phyloP scores from a whole-genome alignment of 495 filamentous ascomycete species.

The Thermothielavioides terrestris region DNA sequence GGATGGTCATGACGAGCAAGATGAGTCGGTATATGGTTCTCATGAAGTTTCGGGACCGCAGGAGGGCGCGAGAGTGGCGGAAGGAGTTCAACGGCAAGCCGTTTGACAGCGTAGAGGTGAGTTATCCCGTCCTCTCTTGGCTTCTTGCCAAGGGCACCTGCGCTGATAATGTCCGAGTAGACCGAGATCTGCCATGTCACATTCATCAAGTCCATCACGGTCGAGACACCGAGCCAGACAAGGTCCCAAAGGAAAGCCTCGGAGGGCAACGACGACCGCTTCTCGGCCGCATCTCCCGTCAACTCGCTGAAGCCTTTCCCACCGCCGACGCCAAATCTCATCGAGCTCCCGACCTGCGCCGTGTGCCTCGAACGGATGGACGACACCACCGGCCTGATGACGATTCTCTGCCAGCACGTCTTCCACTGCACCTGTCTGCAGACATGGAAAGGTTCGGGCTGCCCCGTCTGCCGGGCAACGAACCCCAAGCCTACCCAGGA shows the following conservation, averaged over 20 bases:
- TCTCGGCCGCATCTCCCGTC: conserved; percentile 44
- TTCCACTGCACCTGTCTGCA: conserved; percentile 96
- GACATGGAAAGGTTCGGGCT: conserved; percentile 91
- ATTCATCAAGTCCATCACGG: conserved; percentile 81
- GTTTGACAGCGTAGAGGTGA: conserved; percentile 89
- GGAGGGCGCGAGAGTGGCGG: conserved; percentile 69
- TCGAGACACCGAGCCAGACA: conserved; percentile 40
- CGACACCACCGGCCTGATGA: conserved; percentile 87
- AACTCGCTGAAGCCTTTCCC: conserved; percentile 71
- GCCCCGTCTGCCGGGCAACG: conserved; percentile 90
- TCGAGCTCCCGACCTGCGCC: conserved; percentile 91
- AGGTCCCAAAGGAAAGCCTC: conserved; percentile 47
- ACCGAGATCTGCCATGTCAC: conserved; percentile 95
- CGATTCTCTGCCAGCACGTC: conserved; percentile 94
- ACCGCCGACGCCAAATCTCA: conserved; percentile 78
- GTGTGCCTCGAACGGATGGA: conserved; percentile 98
- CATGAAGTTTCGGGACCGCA: conserved; percentile 81
- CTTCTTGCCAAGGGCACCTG: background rate
- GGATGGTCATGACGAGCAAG: conserved; percentile 84
- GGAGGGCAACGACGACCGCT: conserved; percentile 59
- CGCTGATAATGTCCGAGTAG: conserved; percentile 38
- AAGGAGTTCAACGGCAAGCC: conserved; percentile 88
- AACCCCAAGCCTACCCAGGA: conserved; percentile 30
- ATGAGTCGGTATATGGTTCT: conserved; percentile 93
- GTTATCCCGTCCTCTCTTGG: conserved; percentile 15